phyloP scores from a whole-genome alignment of 768 basidiomycete genomes.

The Kwoniella pini region DNA sequence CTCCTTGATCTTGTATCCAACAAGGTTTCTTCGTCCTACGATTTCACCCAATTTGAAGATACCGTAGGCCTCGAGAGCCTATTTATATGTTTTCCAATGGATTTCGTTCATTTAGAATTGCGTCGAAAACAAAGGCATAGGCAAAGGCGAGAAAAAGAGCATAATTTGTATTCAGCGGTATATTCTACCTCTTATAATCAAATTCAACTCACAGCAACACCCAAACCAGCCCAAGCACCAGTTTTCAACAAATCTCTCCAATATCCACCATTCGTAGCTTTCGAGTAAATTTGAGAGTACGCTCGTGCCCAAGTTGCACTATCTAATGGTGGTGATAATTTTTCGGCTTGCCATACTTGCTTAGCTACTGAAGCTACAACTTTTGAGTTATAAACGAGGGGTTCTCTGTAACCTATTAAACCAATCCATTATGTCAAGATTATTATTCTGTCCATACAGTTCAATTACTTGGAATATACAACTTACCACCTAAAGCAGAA shows the following conservation, averaged over 20 bases:
- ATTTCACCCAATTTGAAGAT: constrained; percentile 56
- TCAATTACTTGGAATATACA: too few relatives aligned
- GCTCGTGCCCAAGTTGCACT: constrained; percentile 46
- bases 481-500: constrained; percentile 49
- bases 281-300: constrained; percentile 47
- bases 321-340: constrained; percentile 52
- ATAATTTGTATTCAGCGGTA: not conserved
- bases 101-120: too few relatives aligned
- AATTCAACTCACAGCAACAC: constrained; percentile 52
- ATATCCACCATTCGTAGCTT: constrained; percentile 38
- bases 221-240: constrained; percentile 53
- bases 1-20: constrained; percentile 55
- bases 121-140: not conserved
- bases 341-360: constrained; percentile 55
- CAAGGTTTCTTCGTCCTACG: constrained; percentile 53
- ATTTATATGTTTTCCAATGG: not conserved
- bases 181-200: too few relatives aligned
- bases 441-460: too few relatives aligned
- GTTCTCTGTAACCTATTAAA: constrained; percentile 42
- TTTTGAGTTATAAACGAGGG: constrained; percentile 52
- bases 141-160: not conserved
- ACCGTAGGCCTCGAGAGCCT: constrained; percentile 54
- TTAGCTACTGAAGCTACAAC: constrained; percentile 49
- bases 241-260: constrained; percentile 43
- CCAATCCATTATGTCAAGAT: too few relatives aligned